phyloP scores from a whole-genome alignment of 768 basidiomycete genomes.

The Clitopilus hobsonii region DNA sequence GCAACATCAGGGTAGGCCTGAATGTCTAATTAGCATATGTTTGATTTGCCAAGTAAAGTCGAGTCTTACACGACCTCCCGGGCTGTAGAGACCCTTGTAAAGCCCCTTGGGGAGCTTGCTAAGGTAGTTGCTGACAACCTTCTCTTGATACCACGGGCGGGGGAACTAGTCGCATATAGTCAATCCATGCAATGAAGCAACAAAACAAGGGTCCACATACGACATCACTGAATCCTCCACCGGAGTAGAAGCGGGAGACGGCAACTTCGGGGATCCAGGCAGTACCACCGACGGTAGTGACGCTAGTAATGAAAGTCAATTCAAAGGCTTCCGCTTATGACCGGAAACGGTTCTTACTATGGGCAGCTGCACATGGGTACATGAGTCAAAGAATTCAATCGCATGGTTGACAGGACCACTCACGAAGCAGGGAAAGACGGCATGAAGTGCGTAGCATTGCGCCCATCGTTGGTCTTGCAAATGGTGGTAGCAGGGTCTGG shows the following conservation, averaged over 20 bases:
- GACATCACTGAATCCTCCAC: constrained; percentile 71
- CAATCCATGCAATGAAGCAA: neutral
- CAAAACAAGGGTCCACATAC: constrained; percentile 34
- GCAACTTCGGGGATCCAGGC: constrained; percentile 53
- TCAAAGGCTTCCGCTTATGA: constrained; percentile 23
- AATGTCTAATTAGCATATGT: neutral
- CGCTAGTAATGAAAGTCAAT: constrained; percentile 32
- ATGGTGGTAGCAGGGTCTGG: constrained; percentile 43
- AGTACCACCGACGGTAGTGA: constrained; percentile 72
- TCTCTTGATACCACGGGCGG: constrained; percentile 50
- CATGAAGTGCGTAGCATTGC: constrained; percentile 48
- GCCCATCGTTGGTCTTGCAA: constrained; percentile 58
- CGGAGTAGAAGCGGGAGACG: constrained; percentile 48
- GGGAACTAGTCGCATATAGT: constrained; percentile 31
- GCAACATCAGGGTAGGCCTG: constrained; percentile 65
- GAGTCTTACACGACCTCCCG: constrained; percentile 24
- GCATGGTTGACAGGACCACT: constrained; percentile 7
- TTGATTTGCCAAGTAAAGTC: neutral
- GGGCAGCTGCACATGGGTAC: neutral
- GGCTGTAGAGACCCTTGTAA: constrained; percentile 58
- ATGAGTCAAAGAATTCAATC: neutral
- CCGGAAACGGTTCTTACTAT: neutral
- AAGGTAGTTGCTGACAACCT: constrained; percentile 40
- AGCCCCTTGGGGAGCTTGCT: constrained; percentile 37
- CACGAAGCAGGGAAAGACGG: constrained; percentile 58